Base-by-base conservation (phyloP, 2,329 filamentous ascomycete genomes). In the Cercospora sesami region DNA sequence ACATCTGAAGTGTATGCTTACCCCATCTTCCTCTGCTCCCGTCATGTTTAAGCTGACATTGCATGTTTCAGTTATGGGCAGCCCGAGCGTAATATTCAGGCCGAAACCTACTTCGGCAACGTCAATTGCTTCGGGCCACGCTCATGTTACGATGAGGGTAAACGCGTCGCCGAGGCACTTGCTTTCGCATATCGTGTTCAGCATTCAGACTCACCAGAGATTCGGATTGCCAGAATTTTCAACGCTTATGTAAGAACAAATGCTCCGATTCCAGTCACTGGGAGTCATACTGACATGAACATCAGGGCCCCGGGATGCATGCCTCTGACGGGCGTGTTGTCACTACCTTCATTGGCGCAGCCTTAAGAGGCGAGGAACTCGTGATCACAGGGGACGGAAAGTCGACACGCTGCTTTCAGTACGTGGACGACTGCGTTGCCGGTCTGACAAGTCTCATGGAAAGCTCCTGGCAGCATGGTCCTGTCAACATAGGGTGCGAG, bases 141-240 rank as follows among this genome's bases (percentile, higher is more conserved):
- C 18, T 48, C 63, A 14, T 69, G 67, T 39, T 69, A 69, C 28
- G 67, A 69, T 28, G 67, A 69, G 60, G 67, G 67, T 6, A 69
- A 69, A 48, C 42, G 67, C 3, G 64, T 60, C 23, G 67, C 67
- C 14, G 67, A 69, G 53, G 63, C 67, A 14, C 45, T 69, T 4
- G 64, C 62, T 5, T 69, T 63, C 10, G 67, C 64, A 28, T 64
- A 66, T 28, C 67, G 67, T 26, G 39, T 42, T 2, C 62, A 68
- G 28, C 42, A 33, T 14, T 0, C 28, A 0, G 31, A n/a, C n/a
- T 1, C 31, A 3, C 57, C 31, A 5, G 28, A 60, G 18, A 23
- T 60, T 14, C 57, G 57, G 2, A 33, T 60, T 3, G 57, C 57
- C 3, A 3, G 57, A 14, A 60, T 60, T 14, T 60, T 60, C 30